Evolutionary conservation across 306 rosid genomes (phyloP), one percentile per base, ranked within the genome.

Genomic region (Dryas alaskensis): DNA sequence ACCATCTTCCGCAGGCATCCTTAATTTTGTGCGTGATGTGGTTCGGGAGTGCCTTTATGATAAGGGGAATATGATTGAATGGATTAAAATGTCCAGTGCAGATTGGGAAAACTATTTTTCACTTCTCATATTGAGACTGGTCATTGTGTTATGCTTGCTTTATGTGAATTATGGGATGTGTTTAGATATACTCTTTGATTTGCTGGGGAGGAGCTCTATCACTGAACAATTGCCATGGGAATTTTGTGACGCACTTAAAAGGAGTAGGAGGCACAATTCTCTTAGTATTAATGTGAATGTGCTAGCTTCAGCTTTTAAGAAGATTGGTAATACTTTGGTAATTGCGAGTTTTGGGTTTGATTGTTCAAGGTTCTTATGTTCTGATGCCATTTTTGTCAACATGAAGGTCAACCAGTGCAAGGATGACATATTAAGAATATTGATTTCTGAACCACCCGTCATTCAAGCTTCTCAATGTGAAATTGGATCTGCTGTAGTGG

Each of bases 281-380:
- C 6, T 49, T 7, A 19, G 13, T 70, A 63, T 19, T 11, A 73
- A 67, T 37, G 46, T 76, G 37, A 42, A 81, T n/a, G 79, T 71
- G 63, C 62, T 83, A 51, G 91, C 90, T 1, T 69, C 70, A 65
- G 89, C 89, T 59, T 78, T 90, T 63, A 62, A 73, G 45, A 25
- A 47, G 64, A 73, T 83, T 69, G 81, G 55, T 42, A 83, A 86
- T 74, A 85, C 91, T 16, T 72, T 90, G 72, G 88, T 84, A 11
- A 61, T 86, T 76, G 88, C 73, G 11, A 76, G 74, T 57, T 72
- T 81, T 7, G 51, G 70, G 49, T 42, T 44, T 46, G 75, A 70
- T 37, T 12, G 69, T 44, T 2, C 69, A 5, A 48, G 74, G 17
- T 51, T 61, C 51, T 5, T 5, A 8, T 76, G 83, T 57, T 74